Conservation (phyloP, 2,329 filamentous ascomycete genomes). For the Aureobasidium sp. region DNA sequence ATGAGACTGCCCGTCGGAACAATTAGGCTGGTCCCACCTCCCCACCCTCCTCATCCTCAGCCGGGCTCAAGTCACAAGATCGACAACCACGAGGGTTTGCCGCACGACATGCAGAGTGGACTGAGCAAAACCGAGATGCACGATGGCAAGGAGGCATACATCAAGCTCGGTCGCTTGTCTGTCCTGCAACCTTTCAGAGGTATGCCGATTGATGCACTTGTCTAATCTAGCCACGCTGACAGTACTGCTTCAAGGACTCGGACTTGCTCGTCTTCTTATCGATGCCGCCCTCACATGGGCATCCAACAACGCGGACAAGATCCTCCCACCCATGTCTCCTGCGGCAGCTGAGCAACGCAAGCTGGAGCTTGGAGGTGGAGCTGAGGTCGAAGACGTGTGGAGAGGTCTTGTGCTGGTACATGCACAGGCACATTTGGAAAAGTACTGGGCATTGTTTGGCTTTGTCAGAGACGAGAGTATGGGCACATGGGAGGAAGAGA, state of each 20-base stretch:
- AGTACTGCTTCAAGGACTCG: constrained; percentile 29
- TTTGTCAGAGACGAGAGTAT: constrained; percentile 65
- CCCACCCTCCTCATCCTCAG: constrained; percentile 57
- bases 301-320: constrained; percentile 43
- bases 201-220: neutral
- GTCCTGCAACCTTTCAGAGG: constrained; percentile 59
- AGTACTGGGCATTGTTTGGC: constrained; percentile 61
- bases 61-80: constrained; percentile 28
- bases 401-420: constrained; percentile 69
- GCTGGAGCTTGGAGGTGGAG: constrained; percentile 19
- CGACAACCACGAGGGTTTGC: constrained; percentile 14
- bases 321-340: constrained; percentile 31
- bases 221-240: neutral
- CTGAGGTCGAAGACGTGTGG: constrained; percentile 47
- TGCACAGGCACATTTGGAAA: constrained; percentile 59
- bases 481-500: constrained; percentile 75
- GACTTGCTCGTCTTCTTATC: constrained; percentile 58
- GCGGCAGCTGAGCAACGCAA: constrained; percentile 32
- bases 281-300: constrained; percentile 62
- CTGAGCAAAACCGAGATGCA: constrained; percentile 39
- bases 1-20: constrained; percentile 57
- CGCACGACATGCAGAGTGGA: constrained; percentile 10
- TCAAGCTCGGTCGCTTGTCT: constrained; percentile 74
- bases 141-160: constrained; percentile 61
- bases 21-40: constrained; percentile 73